Percentiles rank a stretch among this genome's conserved stretches.
Conservation (phyloP, 345 rosid genomes). For the Eutrema heterophyllum region DNA sequence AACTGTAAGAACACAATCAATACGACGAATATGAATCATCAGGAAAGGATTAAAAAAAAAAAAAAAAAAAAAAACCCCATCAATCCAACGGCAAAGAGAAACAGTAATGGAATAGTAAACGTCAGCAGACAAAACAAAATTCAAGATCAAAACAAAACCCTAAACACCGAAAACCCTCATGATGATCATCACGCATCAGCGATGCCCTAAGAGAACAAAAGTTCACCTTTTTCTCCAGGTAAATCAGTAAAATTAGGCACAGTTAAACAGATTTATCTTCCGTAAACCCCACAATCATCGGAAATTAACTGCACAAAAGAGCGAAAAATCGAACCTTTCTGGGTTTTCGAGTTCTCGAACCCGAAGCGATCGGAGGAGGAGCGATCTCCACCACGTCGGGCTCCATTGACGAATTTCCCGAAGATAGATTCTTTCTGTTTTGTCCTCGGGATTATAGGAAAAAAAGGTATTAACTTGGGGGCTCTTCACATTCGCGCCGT, state of each 20-base stretch:
- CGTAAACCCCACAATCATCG: not conserved
- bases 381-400: conserved; percentile 70
- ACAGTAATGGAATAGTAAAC: not conserved
- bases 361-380: conserved; percentile 35
- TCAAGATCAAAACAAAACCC: conserved; percentile 11
- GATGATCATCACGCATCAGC: conserved; percentile 19
- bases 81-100: not conserved
- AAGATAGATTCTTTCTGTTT: conserved; percentile 5
- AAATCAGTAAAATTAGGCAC: not conserved
- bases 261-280: not conserved
- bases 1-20: not conserved
- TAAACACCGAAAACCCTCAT: not conserved
- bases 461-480: not conserved
- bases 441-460: conserved; percentile 2
- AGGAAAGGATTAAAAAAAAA: not conserved
- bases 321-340: conserved; percentile 45
- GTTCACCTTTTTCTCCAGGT: not conserved
- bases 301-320: not conserved
- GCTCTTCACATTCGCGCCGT: conserved; percentile 20
- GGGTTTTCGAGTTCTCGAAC: conserved; percentile 35
- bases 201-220: not conserved
- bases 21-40: not conserved
- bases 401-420: conserved; percentile 43
- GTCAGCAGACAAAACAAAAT: not conserved
- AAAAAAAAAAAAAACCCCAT: not conserved